Evolutionary conservation across 352 stramenopile species (phyloP), one percentile per base, ranked within the genome.

Genomic region (Phytophthora pluvialis): DNA sequence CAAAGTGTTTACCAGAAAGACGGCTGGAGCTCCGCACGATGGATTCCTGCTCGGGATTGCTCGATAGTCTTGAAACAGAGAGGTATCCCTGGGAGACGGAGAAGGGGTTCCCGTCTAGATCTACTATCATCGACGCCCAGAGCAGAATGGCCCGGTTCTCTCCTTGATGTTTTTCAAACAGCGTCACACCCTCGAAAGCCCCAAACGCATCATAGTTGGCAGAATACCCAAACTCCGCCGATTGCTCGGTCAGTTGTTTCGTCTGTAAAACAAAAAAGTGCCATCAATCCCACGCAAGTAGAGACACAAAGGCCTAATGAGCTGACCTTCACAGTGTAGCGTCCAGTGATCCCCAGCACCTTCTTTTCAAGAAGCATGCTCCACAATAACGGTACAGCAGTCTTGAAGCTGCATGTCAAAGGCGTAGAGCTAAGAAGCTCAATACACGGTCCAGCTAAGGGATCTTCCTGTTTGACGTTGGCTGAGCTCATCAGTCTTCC

Each of bases 81-180:
- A 68, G 33, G 35, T 39, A 68, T 21, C 51, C 60, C 28, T 63
- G 60, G 0, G 51, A 57, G 4, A 21, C 52, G 9, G 50, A 63
- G 21, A 21, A 56, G 3, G 35, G 42, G 11, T 39, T 50, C 10
- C 60, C 60, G 8, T 55, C 13, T 44, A 4, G 50, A 16, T 51
- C 26, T 15, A 50, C 33, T 26, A 62, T 26, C 51, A 62, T 35
- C 36, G 60, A 67, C 9, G 50, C 58, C 60, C 60, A 67, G 15
- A 57, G n/a, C 9, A 67, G 18, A 36, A 45, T 33, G 1, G 43
- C 18, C 12, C 43, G 16, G 10, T 32, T 42, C 6, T 62, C 28
- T 0, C 56, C 12, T 18, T 62, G 21, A 2, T 18, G 25, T 45
- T 56, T 61, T 28, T 67, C 49, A 16, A 67, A 51, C 33, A 67